Conservation (phyloP, 2,329 filamentous ascomycete species). For the Xylaria sp. region DNA sequence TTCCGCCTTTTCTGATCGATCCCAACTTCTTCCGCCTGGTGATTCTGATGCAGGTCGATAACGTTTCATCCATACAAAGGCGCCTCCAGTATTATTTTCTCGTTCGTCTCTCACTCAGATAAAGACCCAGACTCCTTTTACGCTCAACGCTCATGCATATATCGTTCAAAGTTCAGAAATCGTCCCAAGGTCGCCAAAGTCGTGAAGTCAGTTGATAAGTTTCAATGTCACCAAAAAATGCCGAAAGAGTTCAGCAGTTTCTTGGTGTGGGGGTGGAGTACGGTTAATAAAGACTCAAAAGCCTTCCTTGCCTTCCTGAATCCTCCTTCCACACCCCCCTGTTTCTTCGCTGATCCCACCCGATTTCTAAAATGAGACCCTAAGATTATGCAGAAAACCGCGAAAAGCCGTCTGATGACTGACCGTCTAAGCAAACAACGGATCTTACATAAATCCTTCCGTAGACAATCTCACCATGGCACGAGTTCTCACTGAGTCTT, state of each 20-base stretch:
- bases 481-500: slow-evolving; percentile 3
- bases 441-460: slow-evolving; percentile 13
- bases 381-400: slow-evolving; percentile 27
- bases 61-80: slow-evolving; percentile 22
- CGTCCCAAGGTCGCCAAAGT: slow-evolving; percentile 5
- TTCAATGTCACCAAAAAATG: slow-evolving; percentile 20
- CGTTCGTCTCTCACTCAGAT: not conserved
- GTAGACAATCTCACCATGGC: not conserved
- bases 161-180: not conserved
- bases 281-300: slow-evolving; percentile 22
- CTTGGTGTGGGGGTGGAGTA: slow-evolving; percentile 35
- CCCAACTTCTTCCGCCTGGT: slow-evolving; percentile 1
- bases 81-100: not conserved
- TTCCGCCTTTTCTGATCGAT: slow-evolving; percentile 1
- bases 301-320: not conserved
- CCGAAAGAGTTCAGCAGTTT: slow-evolving; percentile 6
- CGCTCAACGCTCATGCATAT: not conserved
- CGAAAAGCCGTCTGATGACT: slow-evolving; percentile 14
- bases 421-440: not conserved
- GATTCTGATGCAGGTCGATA: slow-evolving; percentile 1
- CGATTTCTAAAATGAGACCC: slow-evolving; percentile 23
- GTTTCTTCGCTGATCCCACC: slow-evolving; percentile 23
- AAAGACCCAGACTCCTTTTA: not conserved
- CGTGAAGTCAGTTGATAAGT: slow-evolving; percentile 2
- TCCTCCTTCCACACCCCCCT: slow-evolving; percentile 10